phyloP scores from a whole-genome alignment of 2,329 filamentous ascomycete species.

The Setomelanomma holmii region DNA sequence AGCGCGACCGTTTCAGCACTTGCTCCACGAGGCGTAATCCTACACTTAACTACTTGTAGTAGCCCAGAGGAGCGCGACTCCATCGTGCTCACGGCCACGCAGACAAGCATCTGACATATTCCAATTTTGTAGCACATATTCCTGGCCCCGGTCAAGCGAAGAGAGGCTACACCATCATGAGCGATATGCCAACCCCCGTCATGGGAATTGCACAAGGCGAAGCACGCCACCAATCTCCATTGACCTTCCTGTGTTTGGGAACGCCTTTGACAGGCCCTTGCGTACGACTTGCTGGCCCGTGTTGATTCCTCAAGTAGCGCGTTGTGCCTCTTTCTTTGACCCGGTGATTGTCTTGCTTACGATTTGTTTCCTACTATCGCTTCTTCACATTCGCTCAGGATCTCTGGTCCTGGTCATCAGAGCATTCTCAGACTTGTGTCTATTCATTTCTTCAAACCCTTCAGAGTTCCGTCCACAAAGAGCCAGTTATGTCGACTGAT shows the following conservation, averaged over 20 bases:
- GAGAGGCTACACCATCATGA: slow-evolving; percentile 12
- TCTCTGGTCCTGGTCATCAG: neutral
- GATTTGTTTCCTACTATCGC: slow-evolving; percentile 5
- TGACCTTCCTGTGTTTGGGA: slow-evolving; percentile 2
- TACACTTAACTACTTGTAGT: slow-evolving; percentile 21
- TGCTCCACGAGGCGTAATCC: slow-evolving; percentile 17
- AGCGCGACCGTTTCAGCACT: slow-evolving; percentile 6
- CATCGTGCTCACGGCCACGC: slow-evolving; percentile 15
- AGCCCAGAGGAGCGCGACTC: slow-evolving; percentile 5
- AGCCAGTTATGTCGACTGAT: slow-evolving; percentile 10
- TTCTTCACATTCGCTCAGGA: neutral
- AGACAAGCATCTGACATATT: slow-evolving; percentile 25
- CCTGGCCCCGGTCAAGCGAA: slow-evolving; percentile 16
- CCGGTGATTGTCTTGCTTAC: slow-evolving; percentile 6
- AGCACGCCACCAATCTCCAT: slow-evolving; percentile 6
- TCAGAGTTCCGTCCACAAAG: no score
- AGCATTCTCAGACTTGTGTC: slow-evolving; percentile 1
- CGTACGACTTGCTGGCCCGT: slow-evolving; percentile 7
- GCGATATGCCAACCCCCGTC: slow-evolving; percentile 2
- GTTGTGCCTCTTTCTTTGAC: slow-evolving; percentile 13
- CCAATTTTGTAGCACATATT: slow-evolving; percentile 18
- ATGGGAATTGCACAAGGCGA: slow-evolving; percentile 5
- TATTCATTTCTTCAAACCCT: no score
- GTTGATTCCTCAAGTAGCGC: slow-evolving; percentile 11
- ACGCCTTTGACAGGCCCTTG: slow-evolving; percentile 17